phyloP scores from a whole-genome alignment of 805 yeast species.

The Danielia reshetovae region DNA sequence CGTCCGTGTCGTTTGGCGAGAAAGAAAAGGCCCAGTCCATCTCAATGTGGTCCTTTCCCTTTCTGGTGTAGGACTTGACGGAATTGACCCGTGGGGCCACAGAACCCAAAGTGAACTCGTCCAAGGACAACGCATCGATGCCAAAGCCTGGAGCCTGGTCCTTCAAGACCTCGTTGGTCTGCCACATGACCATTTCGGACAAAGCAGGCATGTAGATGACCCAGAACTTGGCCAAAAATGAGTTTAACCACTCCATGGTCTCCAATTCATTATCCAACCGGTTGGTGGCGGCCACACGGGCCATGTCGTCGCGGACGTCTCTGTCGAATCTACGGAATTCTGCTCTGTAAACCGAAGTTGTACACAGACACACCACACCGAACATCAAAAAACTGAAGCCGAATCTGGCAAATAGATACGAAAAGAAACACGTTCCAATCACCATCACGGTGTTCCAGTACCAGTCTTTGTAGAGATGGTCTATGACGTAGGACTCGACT shows the following conservation, averaged over 20 bases:
- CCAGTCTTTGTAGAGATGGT: slow-evolving; percentile 68
- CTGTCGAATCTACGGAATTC: slow-evolving; percentile 76
- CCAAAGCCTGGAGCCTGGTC: slow-evolving; percentile 82
- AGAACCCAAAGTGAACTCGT: slow-evolving; percentile 76
- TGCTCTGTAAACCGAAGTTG: slow-evolving; percentile 64
- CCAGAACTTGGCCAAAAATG: slow-evolving; percentile 78
- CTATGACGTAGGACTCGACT: slow-evolving; percentile 58
- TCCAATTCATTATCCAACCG: slow-evolving; percentile 60
- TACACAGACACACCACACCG: slow-evolving; percentile 52
- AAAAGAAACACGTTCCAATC: slow-evolving; percentile 66
- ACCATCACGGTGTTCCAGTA: slow-evolving; percentile 64
- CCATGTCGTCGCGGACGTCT: slow-evolving; percentile 72
- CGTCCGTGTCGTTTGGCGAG: slow-evolving; percentile 78
- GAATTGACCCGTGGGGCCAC: slow-evolving; percentile 74
- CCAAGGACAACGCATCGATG: slow-evolving; percentile 67
- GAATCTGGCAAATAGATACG: slow-evolving; percentile 62
- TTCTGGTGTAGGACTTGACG: slow-evolving; percentile 67
- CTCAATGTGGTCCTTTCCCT: slow-evolving; percentile 64
- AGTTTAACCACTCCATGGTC: slow-evolving; percentile 79
- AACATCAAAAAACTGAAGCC: slow-evolving; percentile 66
- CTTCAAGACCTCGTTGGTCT: slow-evolving; percentile 63
- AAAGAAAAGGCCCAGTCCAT: slow-evolving; percentile 84
- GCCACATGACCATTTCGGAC: slow-evolving; percentile 66
- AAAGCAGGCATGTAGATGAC: slow-evolving; percentile 84
- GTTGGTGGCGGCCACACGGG: slow-evolving; percentile 59